Base-by-base conservation (phyloP, 257 asterid species). In the Plantago major region DNA sequence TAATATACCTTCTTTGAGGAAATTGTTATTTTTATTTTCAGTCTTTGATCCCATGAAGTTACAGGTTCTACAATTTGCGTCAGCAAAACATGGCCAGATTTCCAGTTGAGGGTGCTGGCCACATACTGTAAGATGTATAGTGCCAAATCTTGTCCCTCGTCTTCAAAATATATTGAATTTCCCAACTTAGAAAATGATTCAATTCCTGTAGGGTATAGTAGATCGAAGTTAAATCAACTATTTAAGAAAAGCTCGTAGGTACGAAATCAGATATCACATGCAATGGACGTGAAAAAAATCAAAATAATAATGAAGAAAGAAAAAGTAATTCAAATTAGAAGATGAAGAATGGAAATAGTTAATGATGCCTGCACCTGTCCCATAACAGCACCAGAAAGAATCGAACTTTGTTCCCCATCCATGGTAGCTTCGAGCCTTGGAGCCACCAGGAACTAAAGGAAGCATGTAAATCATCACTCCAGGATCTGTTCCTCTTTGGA, bases 301-400 rank as follows among this genome's bases (percentile, higher is more conserved):
- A 67, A 51, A 7, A 55, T 71, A 46, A 42, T 42, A 42, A 22
- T 22, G 28, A 51, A 43, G 52, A 64, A 10, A 47, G 9, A 10
- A 14, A 4, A 73, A 12, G 37, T 38, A 46, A 46, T 45, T 28
- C 44, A 69, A 43, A 15, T 3, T 28, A 42, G 30, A 22, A 48
- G 10, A 51, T 52, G 10, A 38, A 10, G 17, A 4, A 16, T 8
- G 8, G 28, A 49, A 49, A 67, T 60, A 58, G 60, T 26, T 40
- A 15, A 64, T 47, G 71, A 46, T 37, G 43, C 28, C 16, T 60
- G 28, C 11, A 90, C 98, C 98, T 78, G 99, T 89, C 51, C 99
- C 99, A 18, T 92, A 92, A 70, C 99, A 92, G 76, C 99, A 92
- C 99, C 99, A 92, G 62, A 92, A 92, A 19, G 88, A 83, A 73